Evolutionary conservation across 306 rosid genomes (phyloP), one percentile per base, ranked within the genome.

Genomic region (Senna siamea): DNA sequence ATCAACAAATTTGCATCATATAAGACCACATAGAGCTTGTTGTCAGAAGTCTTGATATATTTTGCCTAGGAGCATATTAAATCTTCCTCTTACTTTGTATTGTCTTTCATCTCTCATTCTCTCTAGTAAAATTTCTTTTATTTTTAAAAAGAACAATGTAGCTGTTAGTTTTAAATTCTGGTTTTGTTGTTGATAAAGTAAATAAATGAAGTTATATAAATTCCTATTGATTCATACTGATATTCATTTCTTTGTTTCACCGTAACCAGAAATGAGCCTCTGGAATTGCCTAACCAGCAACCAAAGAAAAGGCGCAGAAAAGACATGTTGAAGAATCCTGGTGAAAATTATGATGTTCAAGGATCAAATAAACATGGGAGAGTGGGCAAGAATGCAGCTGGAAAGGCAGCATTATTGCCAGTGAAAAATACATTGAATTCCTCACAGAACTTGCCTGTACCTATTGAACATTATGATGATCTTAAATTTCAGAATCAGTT

Each of bases 301-400:
- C 94, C 91, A 79, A 92, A 92, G 89, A 92, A 92, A 86, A 92
- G 98, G 78, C 89, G 98, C 82, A 85, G 90, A 83, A 95, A 90
- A 85, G 98, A 95, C 79, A 57, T 79, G 64, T 78, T 68, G 65
- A 91, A 89, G 87, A 85, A 86, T 58, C 85, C 83, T 66, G 85
- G 89, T 56, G 90, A 81, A 67, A 88, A 78, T 70, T 82, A 81
- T 64, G 90, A 83, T 40, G 79, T 65, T 59, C 86, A 64, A 48
- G 80, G 78, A 73, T 72, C 92, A 80, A 87, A 72, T 76, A 90
- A 90, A 75, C 91, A 74, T 40, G 82, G 73, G 70, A 92, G 87
- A 87, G 80, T 79, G 60, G 84, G 90, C 59, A 94, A 82, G 89
- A 79, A 84, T 70, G 88, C 84, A 43, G 78, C 81, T 54, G 87